These are phyloP conservation scores for Termitomyces sp. DNA, from an alignment of 768 basidiomycete species.

Conservation along the genomic window DNA sequence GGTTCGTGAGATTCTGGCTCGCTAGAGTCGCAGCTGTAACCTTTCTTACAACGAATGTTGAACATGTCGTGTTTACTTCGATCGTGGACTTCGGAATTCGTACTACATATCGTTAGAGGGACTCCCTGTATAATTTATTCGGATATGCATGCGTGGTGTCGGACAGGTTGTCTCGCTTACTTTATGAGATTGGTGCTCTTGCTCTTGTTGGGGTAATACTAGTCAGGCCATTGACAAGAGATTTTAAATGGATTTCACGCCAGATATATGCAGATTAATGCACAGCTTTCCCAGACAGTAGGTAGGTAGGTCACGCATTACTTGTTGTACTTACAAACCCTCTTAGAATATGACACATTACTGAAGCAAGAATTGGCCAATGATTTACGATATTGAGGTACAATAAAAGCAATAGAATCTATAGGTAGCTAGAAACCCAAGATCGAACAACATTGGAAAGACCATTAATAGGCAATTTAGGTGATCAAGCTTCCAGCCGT, in stretches of 20 bases:
- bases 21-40: background rate
- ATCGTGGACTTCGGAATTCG: background rate
- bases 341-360: background rate
- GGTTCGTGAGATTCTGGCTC: constrained; percentile 24
- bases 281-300: background rate
- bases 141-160: background rate
- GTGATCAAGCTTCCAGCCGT: background rate
- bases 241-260: background rate
- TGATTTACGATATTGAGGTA: background rate
- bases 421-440: background rate
- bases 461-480: too few relatives aligned
- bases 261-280: too few relatives aligned
- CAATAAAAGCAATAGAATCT: background rate
- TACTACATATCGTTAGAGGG: background rate
- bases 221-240: background rate
- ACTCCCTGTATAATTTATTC: background rate
- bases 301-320: too few relatives aligned
- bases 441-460: background rate
- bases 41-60: too few relatives aligned
- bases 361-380: too few relatives aligned
- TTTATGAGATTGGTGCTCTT: background rate
- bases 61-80: background rate
- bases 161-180: too few relatives aligned
- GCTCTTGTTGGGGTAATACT: background rate
- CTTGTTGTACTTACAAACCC: too few relatives aligned